Conservation (phyloP, 2,329 filamentous ascomycete species). For the Neopestalotiopsis clavispora region DNA sequence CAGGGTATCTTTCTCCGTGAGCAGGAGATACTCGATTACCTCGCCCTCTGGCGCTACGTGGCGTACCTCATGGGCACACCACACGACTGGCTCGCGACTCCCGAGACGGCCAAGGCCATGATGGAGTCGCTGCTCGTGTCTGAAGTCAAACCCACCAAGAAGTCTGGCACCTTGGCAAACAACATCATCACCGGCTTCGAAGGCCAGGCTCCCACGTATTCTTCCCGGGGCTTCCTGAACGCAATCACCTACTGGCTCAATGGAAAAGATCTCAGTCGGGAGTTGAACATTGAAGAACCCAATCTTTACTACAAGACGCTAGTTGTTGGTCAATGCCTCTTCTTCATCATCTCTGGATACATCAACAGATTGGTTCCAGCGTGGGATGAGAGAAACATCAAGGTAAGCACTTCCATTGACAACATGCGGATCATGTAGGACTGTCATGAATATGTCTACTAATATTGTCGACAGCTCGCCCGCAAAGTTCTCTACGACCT, state of each 20-base stretch:
- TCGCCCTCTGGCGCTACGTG: constrained; percentile 78
- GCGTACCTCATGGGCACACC: constrained; percentile 75
- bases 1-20: constrained; percentile 71
- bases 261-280: constrained; percentile 64
- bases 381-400: constrained; percentile 55
- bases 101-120: constrained; percentile 59
- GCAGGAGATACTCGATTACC: constrained; percentile 70
- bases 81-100: constrained; percentile 61
- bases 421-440: not conserved
- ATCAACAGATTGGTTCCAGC: constrained; percentile 41
- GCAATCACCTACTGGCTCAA: constrained; percentile 75
- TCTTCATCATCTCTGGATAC: constrained; percentile 64
- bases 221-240: constrained; percentile 69
- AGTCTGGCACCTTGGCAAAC: constrained; percentile 68
- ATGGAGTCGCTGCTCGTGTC: constrained; percentile 72
- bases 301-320: constrained; percentile 62
- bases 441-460: constrained; percentile 38
- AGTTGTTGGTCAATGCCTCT: constrained; percentile 68
- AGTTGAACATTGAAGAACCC: constrained; percentile 62
- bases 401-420: constrained; percentile 33
- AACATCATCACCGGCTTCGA: constrained; percentile 77
- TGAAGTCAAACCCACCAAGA: constrained; percentile 69
- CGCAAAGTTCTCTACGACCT: constrained; percentile 65
- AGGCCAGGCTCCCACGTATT: constrained; percentile 67
- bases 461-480: constrained; percentile 29